Conservation (phyloP, 1,139 yeast genomes). For the Wickerhamomyces sp. region DNA sequence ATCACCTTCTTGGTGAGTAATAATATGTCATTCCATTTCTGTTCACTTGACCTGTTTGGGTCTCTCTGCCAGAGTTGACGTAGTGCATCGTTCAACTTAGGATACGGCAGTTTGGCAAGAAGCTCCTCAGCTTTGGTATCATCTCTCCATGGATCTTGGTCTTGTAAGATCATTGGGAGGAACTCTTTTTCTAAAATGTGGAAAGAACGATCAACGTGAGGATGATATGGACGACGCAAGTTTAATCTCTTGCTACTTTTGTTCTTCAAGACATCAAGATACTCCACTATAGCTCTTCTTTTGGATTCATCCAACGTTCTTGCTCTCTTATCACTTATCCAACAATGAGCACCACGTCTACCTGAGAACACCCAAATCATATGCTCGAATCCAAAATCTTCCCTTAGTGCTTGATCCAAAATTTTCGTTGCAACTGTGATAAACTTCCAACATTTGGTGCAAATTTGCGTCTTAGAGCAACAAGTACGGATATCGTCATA, state of each 20-base stretch:
- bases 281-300: conserved; percentile 76
- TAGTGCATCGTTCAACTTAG: conserved; percentile 48
- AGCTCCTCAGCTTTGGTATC: conserved; percentile 49
- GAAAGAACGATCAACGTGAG: conserved; percentile 74
- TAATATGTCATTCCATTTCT: conserved; percentile 85
- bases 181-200: conserved; percentile 62
- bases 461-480: conserved; percentile 80
- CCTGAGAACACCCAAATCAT: conserved; percentile 96
- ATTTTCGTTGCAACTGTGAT: conserved; percentile 83
- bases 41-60: conserved; percentile 42
- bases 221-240: conserved; percentile 81
- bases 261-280: conserved; percentile 69
- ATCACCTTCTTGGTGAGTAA: conserved; percentile 35
- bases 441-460: conserved; percentile 90
- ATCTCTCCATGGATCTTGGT: conserved; percentile 81
- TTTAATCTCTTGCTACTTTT: conserved; percentile 42
- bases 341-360: conserved; percentile 98
- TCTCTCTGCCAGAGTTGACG: conserved; percentile 47
- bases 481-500: conserved; percentile 93
- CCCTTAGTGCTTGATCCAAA: conserved; percentile 63
- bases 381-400: conserved; percentile 87
- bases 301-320: conserved; percentile 64
- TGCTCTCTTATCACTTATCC: conserved; percentile 90
- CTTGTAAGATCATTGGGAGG: conserved; percentile 58
- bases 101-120: conserved; percentile 53